Conservation (phyloP, 495 filamentous ascomycete species). For the Penicillium antarcticum region DNA sequence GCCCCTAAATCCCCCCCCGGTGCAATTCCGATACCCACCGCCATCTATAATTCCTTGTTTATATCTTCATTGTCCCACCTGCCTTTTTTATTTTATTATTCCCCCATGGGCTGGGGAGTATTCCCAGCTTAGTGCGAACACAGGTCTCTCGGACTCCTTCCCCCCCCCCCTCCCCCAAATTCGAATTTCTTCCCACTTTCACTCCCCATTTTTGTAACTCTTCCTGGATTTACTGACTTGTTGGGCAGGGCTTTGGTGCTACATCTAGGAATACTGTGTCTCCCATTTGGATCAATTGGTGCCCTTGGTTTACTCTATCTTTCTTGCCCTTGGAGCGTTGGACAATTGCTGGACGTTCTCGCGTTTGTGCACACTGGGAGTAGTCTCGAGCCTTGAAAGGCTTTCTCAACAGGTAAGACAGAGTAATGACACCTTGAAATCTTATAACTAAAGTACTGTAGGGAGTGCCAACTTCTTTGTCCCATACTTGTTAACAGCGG, state of each 20-base stretch:
- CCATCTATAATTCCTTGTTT: not conserved
- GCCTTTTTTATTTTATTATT: constrained; percentile 9
- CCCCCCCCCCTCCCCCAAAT: not conserved
- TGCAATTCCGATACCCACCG: too few species aligned
- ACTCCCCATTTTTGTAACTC: not conserved
- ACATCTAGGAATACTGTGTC: too few species aligned
- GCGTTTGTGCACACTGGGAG: too few species aligned
- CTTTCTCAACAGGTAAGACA: not conserved
- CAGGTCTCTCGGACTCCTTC: too few species aligned
- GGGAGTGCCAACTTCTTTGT: not conserved
- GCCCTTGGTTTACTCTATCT: too few species aligned
- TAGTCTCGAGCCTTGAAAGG: too few species aligned
- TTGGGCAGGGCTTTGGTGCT: too few species aligned
- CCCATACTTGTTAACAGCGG: constrained; percentile 8
- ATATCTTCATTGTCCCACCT: constrained; percentile 11
- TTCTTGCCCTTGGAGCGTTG: not conserved
- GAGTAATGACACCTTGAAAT: not conserved
- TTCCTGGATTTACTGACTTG: too few species aligned
- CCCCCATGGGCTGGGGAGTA: not conserved
- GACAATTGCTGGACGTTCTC: too few species aligned
- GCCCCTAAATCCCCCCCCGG: too few species aligned
- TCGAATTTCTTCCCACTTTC: constrained; percentile 1
- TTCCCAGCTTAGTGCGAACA: not conserved
- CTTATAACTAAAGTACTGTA: not conserved
- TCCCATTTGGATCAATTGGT: too few species aligned